Base-by-base conservation (phyloP, 2,329 filamentous ascomycete genomes). In the Cytospora paraplurivora region DNA sequence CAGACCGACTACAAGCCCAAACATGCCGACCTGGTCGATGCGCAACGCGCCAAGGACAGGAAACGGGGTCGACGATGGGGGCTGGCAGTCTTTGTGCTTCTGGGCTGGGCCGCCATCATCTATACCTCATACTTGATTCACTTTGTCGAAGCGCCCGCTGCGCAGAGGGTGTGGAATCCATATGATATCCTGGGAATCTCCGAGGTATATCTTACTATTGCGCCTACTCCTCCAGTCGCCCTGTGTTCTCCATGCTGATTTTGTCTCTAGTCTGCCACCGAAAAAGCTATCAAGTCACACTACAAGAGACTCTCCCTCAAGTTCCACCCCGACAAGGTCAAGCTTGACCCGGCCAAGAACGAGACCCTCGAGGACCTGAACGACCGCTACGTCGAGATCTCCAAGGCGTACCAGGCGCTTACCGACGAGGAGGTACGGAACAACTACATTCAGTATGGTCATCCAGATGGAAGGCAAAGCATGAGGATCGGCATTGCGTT, bases 401-500 rank as follows among this genome's bases (percentile, higher is more conserved):
- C 92, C 70, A 99, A 99, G 81, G 95, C 95, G 7, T 99, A 97
- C 84, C 97, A 99, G 78, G 90, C 95, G 4, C 85, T 99, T 56
- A 99, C 96, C 5, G 95, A 99, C 73, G 96, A 99, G 78, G 95
- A 98, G 50, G 85, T 98, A 66, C 91, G 95, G 73, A 96, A 96
- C 79, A 99, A 99, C 81, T 99, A 91, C 77, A 88, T 97, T 59
- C 91, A 96, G 76, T 99, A 90, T 72, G 95, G 95, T 62, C 93
- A 99, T 76, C 95, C 95, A 7, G 95, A 99, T 75, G 95, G 95
- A 74, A 98, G 97, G 83, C 95, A 99, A 79, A 94, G 93, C 75
- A 95, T 93, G 78, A 97, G 93, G 78, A 98, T 99, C 73, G 94
- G 95, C 68, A 99, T 99, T 69, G 95, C 94, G 53, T 84, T 99